Evolutionary conservation across 108 stramenopile species (phyloP).

Genomic region (Licmophora abbreviata): DNA sequence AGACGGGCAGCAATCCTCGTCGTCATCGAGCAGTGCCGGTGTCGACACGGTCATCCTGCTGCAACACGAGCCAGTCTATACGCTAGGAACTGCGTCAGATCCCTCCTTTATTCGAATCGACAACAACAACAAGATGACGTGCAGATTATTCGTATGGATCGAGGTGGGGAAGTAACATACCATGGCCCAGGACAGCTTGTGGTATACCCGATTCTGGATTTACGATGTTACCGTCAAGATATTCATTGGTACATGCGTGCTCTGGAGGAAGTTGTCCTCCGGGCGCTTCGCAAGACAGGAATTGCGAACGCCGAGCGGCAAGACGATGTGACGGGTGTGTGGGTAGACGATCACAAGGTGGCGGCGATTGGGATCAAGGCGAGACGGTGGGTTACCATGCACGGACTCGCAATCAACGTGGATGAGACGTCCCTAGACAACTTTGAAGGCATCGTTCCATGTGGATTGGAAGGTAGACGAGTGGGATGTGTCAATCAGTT

Average conservation of each 20-base stretch:
- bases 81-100: conserved; percentile 79
- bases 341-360: conserved; percentile 84
- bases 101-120: conserved; percentile 55
- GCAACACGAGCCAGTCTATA: conserved; percentile 77
- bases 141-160: conserved; percentile 71
- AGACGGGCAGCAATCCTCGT: not conserved
- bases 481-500: conserved; percentile 73
- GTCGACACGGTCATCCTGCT: conserved; percentile 63
- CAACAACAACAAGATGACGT: conserved; percentile 16
- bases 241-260: conserved; percentile 96
- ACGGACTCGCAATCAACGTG: conserved; percentile 95
- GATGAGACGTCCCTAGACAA: conserved; percentile 39
- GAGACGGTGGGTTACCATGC: conserved; percentile 93
- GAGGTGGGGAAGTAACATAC: conserved; percentile 97
- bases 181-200: conserved; percentile 97
- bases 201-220: conserved; percentile 90
- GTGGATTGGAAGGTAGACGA: conserved; percentile 62
- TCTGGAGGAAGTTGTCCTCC: conserved; percentile 83
- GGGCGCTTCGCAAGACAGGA: conserved; percentile 47
- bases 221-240: conserved; percentile 86
- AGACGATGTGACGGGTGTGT: conserved; percentile 85
- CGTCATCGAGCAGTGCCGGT: conserved; percentile 5
- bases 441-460: conserved; percentile 80
- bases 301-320: conserved; percentile 34
- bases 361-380: conserved; percentile 89